Percentiles rank a stretch among this genome's conserved stretches.
These are phyloP conservation scores for Paramecium biaurelia DNA, from an alignment of 73 alveolate species.

Conservation along the genomic window DNA sequence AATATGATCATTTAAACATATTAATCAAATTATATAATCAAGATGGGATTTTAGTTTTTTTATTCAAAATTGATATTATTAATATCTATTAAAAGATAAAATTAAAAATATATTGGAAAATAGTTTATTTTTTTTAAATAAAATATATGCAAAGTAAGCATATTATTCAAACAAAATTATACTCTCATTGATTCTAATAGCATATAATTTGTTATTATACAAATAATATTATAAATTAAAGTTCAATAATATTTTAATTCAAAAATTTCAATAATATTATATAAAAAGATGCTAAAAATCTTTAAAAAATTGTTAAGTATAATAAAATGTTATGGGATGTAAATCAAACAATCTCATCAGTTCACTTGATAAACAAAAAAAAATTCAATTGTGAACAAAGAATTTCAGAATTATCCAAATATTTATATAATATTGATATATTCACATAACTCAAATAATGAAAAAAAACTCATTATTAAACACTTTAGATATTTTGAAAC, in stretches of 20 bases:
- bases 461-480: neutral
- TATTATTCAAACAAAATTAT: too few species aligned
- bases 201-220: too few species aligned
- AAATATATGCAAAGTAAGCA: too few species aligned
- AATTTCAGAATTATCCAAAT: neutral
- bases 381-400: neutral
- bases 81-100: too few species aligned
- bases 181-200: too few species aligned
- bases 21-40: neutral
- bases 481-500: neutral
- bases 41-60: neutral
- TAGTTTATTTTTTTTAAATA: too few species aligned
- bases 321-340: neutral
- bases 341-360: neutral
- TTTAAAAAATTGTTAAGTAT: neutral
- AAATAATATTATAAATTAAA: too few species aligned
- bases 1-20: constrained; percentile 26
- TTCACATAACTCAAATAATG: constrained; percentile 14
- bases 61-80: too few species aligned
- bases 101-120: too few species aligned
- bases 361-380: neutral
- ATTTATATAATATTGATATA: neutral
- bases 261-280: neutral
- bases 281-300: neutral
- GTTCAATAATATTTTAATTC: too few species aligned